Evolutionary conservation across 192 early-diverging fungal species (phyloP).

Genomic region (Linnemannia zychae): DNA sequence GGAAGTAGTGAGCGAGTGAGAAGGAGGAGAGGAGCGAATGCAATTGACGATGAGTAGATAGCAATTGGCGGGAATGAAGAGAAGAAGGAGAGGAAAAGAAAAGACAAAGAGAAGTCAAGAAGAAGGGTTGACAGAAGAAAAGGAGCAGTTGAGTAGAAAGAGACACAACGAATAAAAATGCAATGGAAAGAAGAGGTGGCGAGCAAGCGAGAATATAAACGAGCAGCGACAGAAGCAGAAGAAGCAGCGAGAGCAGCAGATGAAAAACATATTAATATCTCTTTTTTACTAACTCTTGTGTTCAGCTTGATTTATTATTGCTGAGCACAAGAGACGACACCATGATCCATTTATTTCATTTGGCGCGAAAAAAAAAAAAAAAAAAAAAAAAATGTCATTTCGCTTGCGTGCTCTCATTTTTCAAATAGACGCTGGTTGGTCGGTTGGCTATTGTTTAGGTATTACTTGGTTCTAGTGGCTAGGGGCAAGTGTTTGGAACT

Average conservation of each 20-base stretch:
- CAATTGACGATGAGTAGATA: background rate
- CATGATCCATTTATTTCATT: background rate
- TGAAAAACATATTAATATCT: background rate
- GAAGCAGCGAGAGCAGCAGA: background rate
- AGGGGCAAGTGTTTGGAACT: no score
- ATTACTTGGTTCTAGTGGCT: no score
- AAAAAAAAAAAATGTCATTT: slow-evolving; percentile 3
- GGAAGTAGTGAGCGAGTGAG: background rate
- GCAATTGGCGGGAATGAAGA: background rate
- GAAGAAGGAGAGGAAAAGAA: background rate
- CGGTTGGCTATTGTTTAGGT: background rate
- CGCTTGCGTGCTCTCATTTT: slow-evolving; percentile 3
- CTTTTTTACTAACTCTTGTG: background rate
- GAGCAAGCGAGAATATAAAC: background rate
- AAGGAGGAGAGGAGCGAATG: no score
- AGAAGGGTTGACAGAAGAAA: background rate
- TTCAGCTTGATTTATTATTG: no score
- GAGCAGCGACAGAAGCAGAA: background rate
- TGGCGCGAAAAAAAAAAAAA: slow-evolving; percentile 3
- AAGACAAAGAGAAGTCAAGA: background rate
- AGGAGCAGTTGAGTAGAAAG: background rate
- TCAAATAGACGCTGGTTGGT: background rate
- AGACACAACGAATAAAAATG: background rate
- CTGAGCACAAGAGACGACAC: background rate
- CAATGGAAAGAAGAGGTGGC: background rate